These are phyloP conservation scores for Novymonas esmeraldas DNA, from an alignment of 208 protist species.

Conservation along the genomic window DNA sequence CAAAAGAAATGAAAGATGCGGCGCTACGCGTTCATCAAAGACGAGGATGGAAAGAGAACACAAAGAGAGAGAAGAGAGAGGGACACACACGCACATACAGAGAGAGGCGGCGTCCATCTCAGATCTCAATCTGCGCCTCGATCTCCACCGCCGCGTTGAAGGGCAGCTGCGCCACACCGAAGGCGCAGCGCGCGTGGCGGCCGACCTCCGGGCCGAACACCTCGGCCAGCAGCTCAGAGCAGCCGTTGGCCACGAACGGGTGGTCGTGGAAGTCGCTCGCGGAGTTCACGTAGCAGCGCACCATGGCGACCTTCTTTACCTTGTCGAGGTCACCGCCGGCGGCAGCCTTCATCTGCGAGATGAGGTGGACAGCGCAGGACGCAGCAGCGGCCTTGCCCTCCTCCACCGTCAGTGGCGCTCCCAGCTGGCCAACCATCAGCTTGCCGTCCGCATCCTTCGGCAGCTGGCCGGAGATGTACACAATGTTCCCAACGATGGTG, in stretches of 20 bases:
- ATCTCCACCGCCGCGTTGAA: slow-evolving; percentile 73
- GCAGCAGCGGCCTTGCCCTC: slow-evolving; percentile 66
- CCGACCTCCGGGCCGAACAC: slow-evolving; percentile 75
- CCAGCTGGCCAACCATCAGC: slow-evolving; percentile 60
- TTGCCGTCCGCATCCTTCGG: slow-evolving; percentile 57
- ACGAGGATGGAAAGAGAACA: slow-evolving; percentile 1
- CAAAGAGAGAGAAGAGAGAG: background rate
- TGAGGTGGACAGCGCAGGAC: slow-evolving; percentile 45
- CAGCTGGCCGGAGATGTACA: slow-evolving; percentile 81
- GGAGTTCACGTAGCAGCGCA: slow-evolving; percentile 80
- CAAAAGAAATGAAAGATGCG: background rate
- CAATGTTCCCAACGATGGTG: slow-evolving; percentile 34
- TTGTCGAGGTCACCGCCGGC: slow-evolving; percentile 54
- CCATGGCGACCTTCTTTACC: slow-evolving; percentile 79
- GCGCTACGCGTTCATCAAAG: background rate
- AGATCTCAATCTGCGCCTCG: slow-evolving; percentile 68
- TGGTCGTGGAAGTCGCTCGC: slow-evolving; percentile 59
- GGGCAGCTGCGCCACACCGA: slow-evolving; percentile 75
- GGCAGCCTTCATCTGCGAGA: slow-evolving; percentile 70
- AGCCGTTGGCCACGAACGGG: slow-evolving; percentile 74
- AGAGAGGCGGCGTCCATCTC: background rate
- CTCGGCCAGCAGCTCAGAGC: slow-evolving; percentile 69
- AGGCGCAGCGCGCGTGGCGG: slow-evolving; percentile 71
- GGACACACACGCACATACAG: slow-evolving; percentile 2
- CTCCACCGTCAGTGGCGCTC: slow-evolving; percentile 46